Evolutionary conservation across 2,329 filamentous ascomycete species (phyloP), one percentile per base, ranked within the genome.

Genomic region (Coniochaeta prunicola): DNA sequence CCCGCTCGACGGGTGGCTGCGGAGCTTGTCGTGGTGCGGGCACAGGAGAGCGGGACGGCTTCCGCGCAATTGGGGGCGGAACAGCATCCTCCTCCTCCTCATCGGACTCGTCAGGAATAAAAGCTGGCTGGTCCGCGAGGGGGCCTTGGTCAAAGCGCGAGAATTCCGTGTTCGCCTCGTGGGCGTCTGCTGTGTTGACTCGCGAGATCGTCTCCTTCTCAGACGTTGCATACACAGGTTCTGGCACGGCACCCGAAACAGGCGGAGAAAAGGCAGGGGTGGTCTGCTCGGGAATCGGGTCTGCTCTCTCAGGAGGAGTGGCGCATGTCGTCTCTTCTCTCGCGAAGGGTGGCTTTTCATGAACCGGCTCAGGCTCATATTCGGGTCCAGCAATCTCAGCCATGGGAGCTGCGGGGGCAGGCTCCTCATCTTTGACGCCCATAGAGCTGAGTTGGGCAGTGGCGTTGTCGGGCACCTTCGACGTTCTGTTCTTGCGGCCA

Each of bases 81-180:
- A 74, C 69, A 3, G 77, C 77, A 50, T 79, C 80, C 9, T 81
- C 75, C 6, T 73, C 74, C 36, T 77, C 77, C 26, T 80, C 76
- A 28, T 78, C 77, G 30, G 73, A 73, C 15, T 86, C 82, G 3
- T 76, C 78, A 0, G 72, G 90, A 12, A 84, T 80, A 68, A 96
- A 96, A 1, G 92, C 90, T 3, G 94, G 93, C 71, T 94, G 89
- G 59, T 97, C 92, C 10, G 83, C 73, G 26, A 97, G 80, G 1
- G 94, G 94, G 2, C 92, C 94, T 74, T 97, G 93, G 67, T 94
- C 89, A 68, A 97, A 97, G 26, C 77, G 80, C 17, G 82, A 76
- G 64, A 85, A 85, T 59, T 87, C 86, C 12, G 80, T 74, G 33
- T 79, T 76, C n/a, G 84, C 82, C 64, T 87, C 80, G 45, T 75